These are phyloP conservation scores for Lizanozyma gosingica DNA, from an alignment of 1,139 yeast genomes.

Conservation along the genomic window DNA sequence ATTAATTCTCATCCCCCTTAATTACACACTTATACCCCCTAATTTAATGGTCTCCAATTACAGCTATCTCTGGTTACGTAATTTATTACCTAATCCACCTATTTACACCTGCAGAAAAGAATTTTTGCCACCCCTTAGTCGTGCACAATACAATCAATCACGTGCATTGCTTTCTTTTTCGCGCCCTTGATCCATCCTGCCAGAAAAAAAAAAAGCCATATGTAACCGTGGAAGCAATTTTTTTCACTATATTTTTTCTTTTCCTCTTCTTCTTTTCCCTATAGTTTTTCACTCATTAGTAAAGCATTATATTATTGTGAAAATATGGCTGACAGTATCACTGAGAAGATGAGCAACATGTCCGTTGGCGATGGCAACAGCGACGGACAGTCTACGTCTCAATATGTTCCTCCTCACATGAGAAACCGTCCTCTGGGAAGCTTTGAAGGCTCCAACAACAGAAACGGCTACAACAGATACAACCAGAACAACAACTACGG, in stretches of 20 bases:
- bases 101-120: too few relatives aligned
- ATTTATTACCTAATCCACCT: too few relatives aligned
- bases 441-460: constrained; percentile 8
- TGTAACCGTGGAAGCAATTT: constrained; percentile 1
- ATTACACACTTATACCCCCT: too few relatives aligned
- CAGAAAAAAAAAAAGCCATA: constrained; percentile 4
- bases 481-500: constrained; percentile 18
- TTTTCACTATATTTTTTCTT: constrained; percentile 2
- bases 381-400: constrained; percentile 10
- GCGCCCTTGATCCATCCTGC: constrained; percentile 1
- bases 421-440: constrained; percentile 26
- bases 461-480: constrained; percentile 13
- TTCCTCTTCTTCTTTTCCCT: constrained; percentile 3
- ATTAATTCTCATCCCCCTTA: too few relatives aligned
- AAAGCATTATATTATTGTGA: background rate
- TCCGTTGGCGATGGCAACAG: constrained; percentile 18
- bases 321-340: constrained; percentile 29
- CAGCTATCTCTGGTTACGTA: too few relatives aligned
- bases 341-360: constrained; percentile 36
- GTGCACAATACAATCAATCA: constrained; percentile 1
- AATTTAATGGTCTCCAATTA: too few relatives aligned
- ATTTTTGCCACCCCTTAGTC: too few relatives aligned
- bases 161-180: constrained; percentile 3
- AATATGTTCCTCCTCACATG: constrained; percentile 68
- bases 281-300: constrained; percentile 1